Evolutionary conservation across 179 eudicot genomes (phyloP).

Genomic region (Patellifolia procumbens): DNA sequence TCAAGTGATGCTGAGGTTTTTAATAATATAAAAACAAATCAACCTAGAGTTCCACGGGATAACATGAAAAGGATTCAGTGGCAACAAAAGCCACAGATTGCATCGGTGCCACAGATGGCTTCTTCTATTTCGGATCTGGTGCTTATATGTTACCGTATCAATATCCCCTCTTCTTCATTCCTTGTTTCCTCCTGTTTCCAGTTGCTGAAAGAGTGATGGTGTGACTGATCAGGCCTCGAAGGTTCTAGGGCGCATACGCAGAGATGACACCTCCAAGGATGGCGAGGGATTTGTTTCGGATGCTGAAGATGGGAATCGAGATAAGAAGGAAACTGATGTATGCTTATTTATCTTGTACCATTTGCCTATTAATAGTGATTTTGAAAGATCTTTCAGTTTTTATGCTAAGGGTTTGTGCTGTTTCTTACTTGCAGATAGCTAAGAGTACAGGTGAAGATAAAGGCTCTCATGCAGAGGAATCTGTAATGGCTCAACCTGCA

Average conservation of each 20-base stretch:
- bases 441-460: conserved; percentile 35
- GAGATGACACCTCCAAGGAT: conserved; percentile 31
- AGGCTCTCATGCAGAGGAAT: conserved; percentile 38
- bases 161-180: conserved; percentile 2
- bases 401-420: conserved; percentile 27
- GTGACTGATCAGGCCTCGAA: conserved; percentile 58
- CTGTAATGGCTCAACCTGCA: conserved; percentile 43
- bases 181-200: conserved; percentile 1
- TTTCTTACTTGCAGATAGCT: conserved; percentile 32
- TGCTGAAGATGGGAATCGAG: conserved; percentile 28
- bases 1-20: conserved; percentile 73
- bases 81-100: conserved; percentile 54
- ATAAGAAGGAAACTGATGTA: conserved; percentile 49
- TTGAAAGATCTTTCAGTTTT: neutral
- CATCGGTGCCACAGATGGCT: conserved; percentile 56
- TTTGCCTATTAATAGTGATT: neutral
- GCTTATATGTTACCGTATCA: conserved; percentile 40
- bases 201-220: conserved; percentile 30
- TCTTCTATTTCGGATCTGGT: conserved; percentile 85
- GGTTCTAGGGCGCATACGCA: conserved; percentile 48
- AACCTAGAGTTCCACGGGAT: conserved; percentile 31
- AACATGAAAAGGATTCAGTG: conserved; percentile 57
- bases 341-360: conserved; percentile 25
- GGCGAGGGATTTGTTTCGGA: conserved; percentile 36
- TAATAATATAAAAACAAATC: conserved; percentile 41